Evolutionary conservation across 1,284 basidiomycete genomes (phyloP), one percentile per base, ranked within the genome.

Genomic region (Trametes pubescens): DNA sequence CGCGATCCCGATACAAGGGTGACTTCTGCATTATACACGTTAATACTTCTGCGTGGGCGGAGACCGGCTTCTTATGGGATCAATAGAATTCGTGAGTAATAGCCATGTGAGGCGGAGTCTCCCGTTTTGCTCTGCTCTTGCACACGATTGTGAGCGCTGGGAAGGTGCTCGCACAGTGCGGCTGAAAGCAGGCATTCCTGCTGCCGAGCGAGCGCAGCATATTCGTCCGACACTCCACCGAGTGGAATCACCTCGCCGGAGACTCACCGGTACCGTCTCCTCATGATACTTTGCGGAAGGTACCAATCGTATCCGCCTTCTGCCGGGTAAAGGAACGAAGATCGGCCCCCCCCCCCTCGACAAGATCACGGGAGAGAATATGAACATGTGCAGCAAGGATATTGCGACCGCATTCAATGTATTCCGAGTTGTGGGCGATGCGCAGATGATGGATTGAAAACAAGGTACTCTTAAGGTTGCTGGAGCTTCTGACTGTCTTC

Each of bases 61-160:
- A 29, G n/a, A 24, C 24, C 22, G n/a, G 47, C 53, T 56, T 51
- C 53, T n/a, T 51, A 8, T 32, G 54, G 38, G 18, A 13, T 14
- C 40, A 40, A 55, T 54, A 56, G 37, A 56, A 18, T 44, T 43
- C 53, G 60, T 56, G 47, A 51, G 60, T 47, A 56, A 51, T 61
- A 56, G 22, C 60, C 60, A 51, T 61, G 60, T 26, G 53, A 43
- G 54, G 54, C 38, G 47, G 35, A n/a, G 18, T 43, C 35, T 56
- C 53, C 53, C 53, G 37, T 26, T 13, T 22, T 18, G 53, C 40
- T 26, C 60, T 40, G 26, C 29, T 32, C 46, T n/a, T 46, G 54
- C 48, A 26, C 53, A 61, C 53, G 53, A 13, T 18, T 40, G 60
- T 56, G 60, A 21, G 60, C 56, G 46, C 7, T 21, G 13, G 18